Conservation (phyloP, 2,329 filamentous ascomycete genomes). For the Graphium sp. region DNA sequence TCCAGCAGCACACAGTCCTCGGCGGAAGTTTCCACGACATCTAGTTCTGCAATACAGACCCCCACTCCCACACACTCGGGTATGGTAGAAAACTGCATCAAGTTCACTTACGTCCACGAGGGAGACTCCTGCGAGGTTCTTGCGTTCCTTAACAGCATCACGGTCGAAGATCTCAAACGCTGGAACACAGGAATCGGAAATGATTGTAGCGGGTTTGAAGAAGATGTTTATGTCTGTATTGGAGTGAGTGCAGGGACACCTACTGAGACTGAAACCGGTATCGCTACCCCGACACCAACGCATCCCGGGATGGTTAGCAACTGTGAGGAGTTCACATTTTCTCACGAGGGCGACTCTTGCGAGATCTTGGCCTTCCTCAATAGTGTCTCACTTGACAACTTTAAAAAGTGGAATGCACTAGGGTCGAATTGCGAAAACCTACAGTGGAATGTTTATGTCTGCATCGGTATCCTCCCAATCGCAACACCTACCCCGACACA, state of each 20-base stretch:
- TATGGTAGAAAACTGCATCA: slow-evolving; percentile 8
- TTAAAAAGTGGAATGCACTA: slow-evolving; percentile 9
- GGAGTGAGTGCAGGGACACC: too few relatives aligned
- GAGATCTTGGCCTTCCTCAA: slow-evolving; percentile 4
- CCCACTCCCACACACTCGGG: slow-evolving; percentile 6
- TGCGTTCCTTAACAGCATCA: slow-evolving; percentile 4
- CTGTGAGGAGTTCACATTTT: slow-evolving; percentile 9
- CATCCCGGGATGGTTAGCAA: slow-evolving; percentile 8
- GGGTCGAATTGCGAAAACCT: slow-evolving; percentile 6
- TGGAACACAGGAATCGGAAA: slow-evolving; percentile 9
- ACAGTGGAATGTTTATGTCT: slow-evolving; percentile 6
- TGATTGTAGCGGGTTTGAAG: slow-evolving; percentile 6
- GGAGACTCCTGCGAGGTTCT: slow-evolving; percentile 7
- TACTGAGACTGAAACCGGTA: slow-evolving; percentile 2
- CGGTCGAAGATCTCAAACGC: slow-evolving; percentile 6
- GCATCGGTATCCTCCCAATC: slow-evolving; percentile 4
- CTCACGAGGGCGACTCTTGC: slow-evolving; percentile 6
- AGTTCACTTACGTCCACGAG: slow-evolving; percentile 7
- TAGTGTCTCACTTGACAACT: slow-evolving; percentile 5
- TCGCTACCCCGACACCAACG: slow-evolving; percentile 5
- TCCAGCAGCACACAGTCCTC: too few relatives aligned
- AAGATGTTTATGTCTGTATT: slow-evolving; percentile 6
- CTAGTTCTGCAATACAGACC: slow-evolving; percentile 4
- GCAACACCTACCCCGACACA: slow-evolving; percentile 6
- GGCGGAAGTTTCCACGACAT: too few relatives aligned